Evolutionary conservation across 2,329 filamentous ascomycete species (phyloP).

Genomic region (Alternaria ethzedia): DNA sequence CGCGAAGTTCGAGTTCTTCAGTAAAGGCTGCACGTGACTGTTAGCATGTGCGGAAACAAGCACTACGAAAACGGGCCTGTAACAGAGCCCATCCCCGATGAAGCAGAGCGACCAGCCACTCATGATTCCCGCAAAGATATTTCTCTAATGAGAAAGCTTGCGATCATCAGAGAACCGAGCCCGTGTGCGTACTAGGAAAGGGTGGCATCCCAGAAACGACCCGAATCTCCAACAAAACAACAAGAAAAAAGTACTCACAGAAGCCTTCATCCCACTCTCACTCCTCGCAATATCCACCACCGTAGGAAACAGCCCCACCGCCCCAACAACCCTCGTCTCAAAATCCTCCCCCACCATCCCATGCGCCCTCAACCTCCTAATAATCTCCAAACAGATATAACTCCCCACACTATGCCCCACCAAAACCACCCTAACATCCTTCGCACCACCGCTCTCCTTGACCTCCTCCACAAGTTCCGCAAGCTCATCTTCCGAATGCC

Average conservation of each 20-base stretch:
- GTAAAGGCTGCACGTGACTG: slow-evolving; percentile 24
- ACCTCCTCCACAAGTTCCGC: slow-evolving; percentile 46
- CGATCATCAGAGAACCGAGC: no score
- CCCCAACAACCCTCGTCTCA: slow-evolving; percentile 36
- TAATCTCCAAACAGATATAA: slow-evolving; percentile 54
- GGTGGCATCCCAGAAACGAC: no score
- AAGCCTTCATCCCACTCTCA: slow-evolving; percentile 50
- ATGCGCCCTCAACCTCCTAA: slow-evolving; percentile 41
- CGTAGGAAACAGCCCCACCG: slow-evolving; percentile 55
- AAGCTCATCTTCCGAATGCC: slow-evolving; percentile 54
- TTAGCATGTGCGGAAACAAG: slow-evolving; percentile 13
- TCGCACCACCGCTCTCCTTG: slow-evolving; percentile 18
- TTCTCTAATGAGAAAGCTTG: no score
- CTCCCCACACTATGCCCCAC: slow-evolving; percentile 57
- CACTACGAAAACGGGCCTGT: no score
- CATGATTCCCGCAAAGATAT: no score
- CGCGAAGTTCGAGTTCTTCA: slow-evolving; percentile 36
- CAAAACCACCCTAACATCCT: slow-evolving; percentile 45
- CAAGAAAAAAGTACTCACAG: slow-evolving; percentile 33
- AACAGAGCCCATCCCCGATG: no score
- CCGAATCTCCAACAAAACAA: no score
- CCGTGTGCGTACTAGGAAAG: no score
- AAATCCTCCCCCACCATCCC: slow-evolving; percentile 26
- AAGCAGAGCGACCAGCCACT: no score
- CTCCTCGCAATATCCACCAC: slow-evolving; percentile 55